Base-by-base conservation (phyloP, 2,329 filamentous ascomycete genomes). In the Ophiognomonia clavigignenti-juglandacearum region DNA sequence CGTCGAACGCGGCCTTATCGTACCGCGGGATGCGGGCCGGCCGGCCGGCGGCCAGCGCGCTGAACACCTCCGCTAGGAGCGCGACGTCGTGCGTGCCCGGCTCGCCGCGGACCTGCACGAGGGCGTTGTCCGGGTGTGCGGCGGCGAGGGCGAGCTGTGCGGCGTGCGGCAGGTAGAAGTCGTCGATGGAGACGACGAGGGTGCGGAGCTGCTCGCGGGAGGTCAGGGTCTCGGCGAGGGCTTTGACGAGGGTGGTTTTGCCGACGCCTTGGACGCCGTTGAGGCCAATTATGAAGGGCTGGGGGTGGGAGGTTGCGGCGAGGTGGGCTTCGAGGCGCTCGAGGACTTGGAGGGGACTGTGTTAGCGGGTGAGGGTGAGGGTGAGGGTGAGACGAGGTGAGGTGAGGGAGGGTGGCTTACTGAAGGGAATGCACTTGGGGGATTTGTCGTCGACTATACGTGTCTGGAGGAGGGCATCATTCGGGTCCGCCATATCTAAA, bases 261-360 rank as follows among this genome's bases (percentile, higher is more conserved):
- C 92, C 92, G 31, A 88, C 85, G 51, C 92, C 92, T 68, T 96
- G 92, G 23, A 96, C 82, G 51, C 91, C 92, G 58, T 95, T 95
- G 58, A 97, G 77, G 39, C 90, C 92, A 53, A 96, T 76, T 63
- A 96, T 81, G 65, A 96, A 87, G 23, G 90, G 89, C 18, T 75
- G n/a, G n/a, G n/a, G 77, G 36, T 10, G 20, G 23, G 19, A 24
- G 39, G 31, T 48, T 32, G 41, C 45, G 18, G 24, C 39, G 22
- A 36, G 39, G 44, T 61, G 48, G 51, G 63, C 53, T 49, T 72
- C 62, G 47, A 88, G 70, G 38, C 74, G 78, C 32, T 77, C 68
- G 29, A 86, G 73, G 51, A 90, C 49, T 51, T 5, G 2, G 14
- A 6, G 10, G 8, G 6, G 34, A 14, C 19, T 37, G 6, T 36